Evolutionary conservation across 2,329 filamentous ascomycete species (phyloP), one percentile per base, ranked within the genome.

Genomic region (Stemphylium vesicarium): DNA sequence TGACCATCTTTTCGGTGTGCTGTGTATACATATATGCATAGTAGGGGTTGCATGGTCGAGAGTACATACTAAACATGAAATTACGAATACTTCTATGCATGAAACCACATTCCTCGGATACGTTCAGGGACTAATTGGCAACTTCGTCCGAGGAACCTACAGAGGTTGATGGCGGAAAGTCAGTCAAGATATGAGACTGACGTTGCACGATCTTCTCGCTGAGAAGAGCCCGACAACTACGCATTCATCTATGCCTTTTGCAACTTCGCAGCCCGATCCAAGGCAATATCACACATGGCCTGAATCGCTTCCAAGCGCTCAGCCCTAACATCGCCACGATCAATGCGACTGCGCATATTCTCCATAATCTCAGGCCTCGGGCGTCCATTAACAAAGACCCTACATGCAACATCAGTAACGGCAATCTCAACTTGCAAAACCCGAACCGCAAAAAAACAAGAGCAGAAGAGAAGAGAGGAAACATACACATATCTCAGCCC

Each of bases 271-370:
- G 88, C 91, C 43, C 93, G 84, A 69, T 96, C 91, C 46, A 85
- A 84, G 26, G 93, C 93, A 70, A 97, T 97, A 66, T 92, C 90
- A 69, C 91, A 92, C 91, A 97, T 96, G 36, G 93, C 91, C 82
- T 89, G 82, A 44, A 96, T 88, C 5, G 85, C 91, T 63, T 90
- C 90, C 51, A 79, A 74, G 57, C 92, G 85, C 77, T 97, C 93
- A 13, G 80, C 80, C 20, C 80, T 76, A 46, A 87, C 79, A 72
- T 94, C 84, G 1, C 83, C 86, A 47, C 88, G 79, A 13, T 82
- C 84, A 68, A 96, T 96, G 47, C 93, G 82, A 47, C 77, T 73
- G 59, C 83, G 83, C 90, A 96, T 96, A 67, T 96, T 88, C 59
- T 85, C 81, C 88, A 96, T 91, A 50, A 97, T 88, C 57, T 85